These are phyloP conservation scores for Neonectria faginata DNA, from an alignment of 2,329 filamentous ascomycete genomes.

Conservation along the genomic window DNA sequence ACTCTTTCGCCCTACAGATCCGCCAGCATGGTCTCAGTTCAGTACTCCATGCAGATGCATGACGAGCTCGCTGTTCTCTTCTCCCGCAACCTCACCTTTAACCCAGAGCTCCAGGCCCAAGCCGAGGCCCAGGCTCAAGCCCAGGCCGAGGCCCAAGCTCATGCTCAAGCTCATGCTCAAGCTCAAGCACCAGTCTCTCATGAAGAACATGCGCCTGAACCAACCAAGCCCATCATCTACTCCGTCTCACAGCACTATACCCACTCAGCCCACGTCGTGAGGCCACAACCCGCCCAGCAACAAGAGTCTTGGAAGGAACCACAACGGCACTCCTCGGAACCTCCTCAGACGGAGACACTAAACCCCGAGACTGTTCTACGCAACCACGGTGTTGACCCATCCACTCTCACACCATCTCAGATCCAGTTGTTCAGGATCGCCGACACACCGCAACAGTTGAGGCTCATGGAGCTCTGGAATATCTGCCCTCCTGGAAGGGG, in stretches of 20 bases:
- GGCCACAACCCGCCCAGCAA: slow-evolving; percentile 50
- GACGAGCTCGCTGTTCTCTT: slow-evolving; percentile 88
- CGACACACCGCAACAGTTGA: slow-evolving; percentile 75
- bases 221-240: slow-evolving; percentile 70
- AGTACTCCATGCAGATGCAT: slow-evolving; percentile 71
- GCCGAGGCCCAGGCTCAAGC: slow-evolving; percentile 33
- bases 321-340: slow-evolving; percentile 63
- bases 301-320: slow-evolving; percentile 49
- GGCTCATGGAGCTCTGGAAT: slow-evolving; percentile 86
- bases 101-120: slow-evolving; percentile 51
- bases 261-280: slow-evolving; percentile 74
- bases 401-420: slow-evolving; percentile 78
- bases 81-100: slow-evolving; percentile 78
- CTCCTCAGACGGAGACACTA: slow-evolving; percentile 60
- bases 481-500: slow-evolving; percentile 77
- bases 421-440: slow-evolving; percentile 83
- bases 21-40: slow-evolving; percentile 55
- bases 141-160: neutral
- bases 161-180: neutral
- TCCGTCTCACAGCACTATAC: slow-evolving; percentile 86
- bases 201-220: slow-evolving; percentile 48
- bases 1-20: slow-evolving; percentile 19
- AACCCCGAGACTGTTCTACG: slow-evolving; percentile 69
- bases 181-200: slow-evolving; percentile 36
- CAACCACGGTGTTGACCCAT: slow-evolving; percentile 76